phyloP scores from a whole-genome alignment of 805 yeast species.

The Wickerhamomyces chaumierensis region DNA sequence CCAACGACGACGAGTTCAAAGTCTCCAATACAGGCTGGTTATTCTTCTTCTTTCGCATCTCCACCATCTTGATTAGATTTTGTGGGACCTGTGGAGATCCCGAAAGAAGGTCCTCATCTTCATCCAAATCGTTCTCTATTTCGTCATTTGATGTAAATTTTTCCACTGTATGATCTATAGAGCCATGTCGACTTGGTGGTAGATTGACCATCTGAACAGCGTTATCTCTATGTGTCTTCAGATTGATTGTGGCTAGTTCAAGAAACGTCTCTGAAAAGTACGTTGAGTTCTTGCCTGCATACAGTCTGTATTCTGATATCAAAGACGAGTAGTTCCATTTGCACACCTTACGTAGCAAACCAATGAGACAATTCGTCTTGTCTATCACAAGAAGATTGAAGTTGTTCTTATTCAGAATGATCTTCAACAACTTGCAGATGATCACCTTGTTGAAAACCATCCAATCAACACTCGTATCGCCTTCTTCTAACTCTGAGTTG shows the following conservation, averaged over 20 bases:
- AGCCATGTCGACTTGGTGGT: constrained; percentile 4
- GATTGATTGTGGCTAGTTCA: constrained; percentile 54
- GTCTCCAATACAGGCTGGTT: constrained; percentile 9
- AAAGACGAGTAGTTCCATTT: constrained; percentile 85
- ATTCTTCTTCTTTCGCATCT: constrained; percentile 25
- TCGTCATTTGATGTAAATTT: too few species aligned
- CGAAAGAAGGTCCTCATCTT: constrained; percentile 25
- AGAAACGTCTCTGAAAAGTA: constrained; percentile 75
- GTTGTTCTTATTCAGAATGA: constrained; percentile 46
- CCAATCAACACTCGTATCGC: constrained; percentile 31
- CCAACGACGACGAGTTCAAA: constrained; percentile 2
- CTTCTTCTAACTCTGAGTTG: constrained; percentile 13
- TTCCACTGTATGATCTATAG: not conserved
- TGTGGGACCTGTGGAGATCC: constrained; percentile 65
- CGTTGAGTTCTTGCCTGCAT: constrained; percentile 59
- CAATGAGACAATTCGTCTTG: constrained; percentile 67
- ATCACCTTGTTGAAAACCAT: constrained; percentile 63
- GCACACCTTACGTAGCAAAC: constrained; percentile 70
- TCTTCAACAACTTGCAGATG: constrained; percentile 53
- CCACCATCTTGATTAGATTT: constrained; percentile 44
- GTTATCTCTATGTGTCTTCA: constrained; percentile 15
- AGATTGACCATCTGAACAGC: too few species aligned
- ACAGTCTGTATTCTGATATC: constrained; percentile 73
- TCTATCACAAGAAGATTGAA: constrained; percentile 72
- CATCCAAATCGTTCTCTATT: constrained; percentile 8